These are phyloP conservation scores for Breynia disticha DNA, from an alignment of 441 rosid genomes.

Conservation along the genomic window DNA sequence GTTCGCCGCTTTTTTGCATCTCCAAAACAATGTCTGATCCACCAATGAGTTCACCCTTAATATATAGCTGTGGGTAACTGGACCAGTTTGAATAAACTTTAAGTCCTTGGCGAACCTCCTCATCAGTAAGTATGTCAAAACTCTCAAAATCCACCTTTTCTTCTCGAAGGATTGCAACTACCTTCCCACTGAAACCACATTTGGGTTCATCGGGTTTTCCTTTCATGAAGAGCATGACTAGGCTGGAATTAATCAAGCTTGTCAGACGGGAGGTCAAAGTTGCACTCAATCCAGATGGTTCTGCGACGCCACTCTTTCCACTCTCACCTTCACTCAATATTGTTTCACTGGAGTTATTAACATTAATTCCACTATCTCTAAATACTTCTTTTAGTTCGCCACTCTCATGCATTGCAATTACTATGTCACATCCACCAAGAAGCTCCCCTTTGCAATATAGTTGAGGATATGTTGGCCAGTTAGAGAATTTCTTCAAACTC, in stretches of 20 bases:
- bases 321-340: conserved; percentile 11
- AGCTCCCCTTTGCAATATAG: conserved; percentile 88
- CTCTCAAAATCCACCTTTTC: conserved; percentile 67
- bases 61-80: conserved; percentile 80
- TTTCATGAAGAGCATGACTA: conserved; percentile 89
- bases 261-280: conserved; percentile 40
- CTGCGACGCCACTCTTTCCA: conserved; percentile 38
- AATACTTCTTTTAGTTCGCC: conserved; percentile 76
- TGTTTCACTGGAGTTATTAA: conserved; percentile 15
- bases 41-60: conserved; percentile 78
- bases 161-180: conserved; percentile 53
- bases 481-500: conserved; percentile 83
- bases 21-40: conserved; percentile 89
- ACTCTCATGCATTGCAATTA: conserved; percentile 73
- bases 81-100: conserved; percentile 96
- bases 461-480: conserved; percentile 99
- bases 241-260: conserved; percentile 55
- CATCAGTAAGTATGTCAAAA: conserved; percentile 64
- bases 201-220: conserved; percentile 77
- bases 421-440: conserved; percentile 89
- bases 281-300: conserved; percentile 47
- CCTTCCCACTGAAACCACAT: conserved; percentile 79
- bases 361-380: conserved; percentile 48
- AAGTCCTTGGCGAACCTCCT: conserved; percentile 78
- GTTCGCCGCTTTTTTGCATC: conserved; percentile 93